Base-by-base conservation (phyloP, 805 yeast species). In the Candida vartiovaarae region DNA sequence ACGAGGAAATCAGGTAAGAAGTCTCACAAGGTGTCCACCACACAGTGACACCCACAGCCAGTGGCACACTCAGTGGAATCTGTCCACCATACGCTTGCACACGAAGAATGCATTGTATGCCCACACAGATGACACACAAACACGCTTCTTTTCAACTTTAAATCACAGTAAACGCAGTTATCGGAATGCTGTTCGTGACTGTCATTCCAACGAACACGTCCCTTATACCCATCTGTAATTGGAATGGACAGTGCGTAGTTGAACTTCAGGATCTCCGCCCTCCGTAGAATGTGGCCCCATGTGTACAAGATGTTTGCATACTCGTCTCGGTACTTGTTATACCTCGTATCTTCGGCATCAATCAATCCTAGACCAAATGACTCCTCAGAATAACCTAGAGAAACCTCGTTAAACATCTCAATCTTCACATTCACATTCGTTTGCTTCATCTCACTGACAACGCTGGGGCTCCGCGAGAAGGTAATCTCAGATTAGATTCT, bases 61-160 rank as follows among this genome's bases (percentile, higher is more conserved):
- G 84, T 74, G 0, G 95, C 81, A 62, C 96, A 87, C 53, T 82
- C 84, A 0, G 50, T 50, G 45, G 68, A 64, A 1, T 59, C 53
- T 6, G 63, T 62, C 87, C 95, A 88, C 96, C 98, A 90, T 40
- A 72, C 72, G 20, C 71, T 63, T 0, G 95, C 93, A 66, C 98
- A 90, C 24, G 68, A 67, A 3, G 86, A 74, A 59, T 90, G 98
- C 51, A 84, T 55, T 3, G 85, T 68, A 62, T 91, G 97, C 44
- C 79, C 83, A 63, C 98, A 90, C 27, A 67, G 67, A 5, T 76
- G 72, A 57, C 98, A 90, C 0, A 77, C 73, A 29, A 81, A 78
- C 29, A 83, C 69, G 49, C 83, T 66, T 48, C 81, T 80, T 2
- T 68, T 65, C 1, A 84, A 80, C 29, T 75, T 66, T 48, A 80